Base-by-base conservation (phyloP, 257 asterid species). In the Forsythia viridissima region DNA sequence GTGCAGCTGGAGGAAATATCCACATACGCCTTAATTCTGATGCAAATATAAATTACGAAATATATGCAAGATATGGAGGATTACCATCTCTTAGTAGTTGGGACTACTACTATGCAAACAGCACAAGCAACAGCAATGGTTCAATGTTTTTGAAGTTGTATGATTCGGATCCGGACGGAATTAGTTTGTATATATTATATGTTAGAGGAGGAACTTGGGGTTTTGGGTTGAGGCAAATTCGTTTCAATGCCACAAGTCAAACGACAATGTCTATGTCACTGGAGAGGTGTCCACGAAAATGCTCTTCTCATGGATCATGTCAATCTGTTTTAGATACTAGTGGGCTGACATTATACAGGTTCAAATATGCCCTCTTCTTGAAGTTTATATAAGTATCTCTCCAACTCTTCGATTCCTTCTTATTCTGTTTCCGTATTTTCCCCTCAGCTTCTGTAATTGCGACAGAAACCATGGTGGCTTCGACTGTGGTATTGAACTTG, bases 401-500 rank as follows among this genome's bases (percentile, higher is more conserved):
- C 59, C 70, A 18, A 63, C 30, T 57, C 40, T 41, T 11, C 73
- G 34, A 72, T 71, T 59, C 65, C 15, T 72, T 82, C 70, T 65
- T 77, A 36, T 71, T 80, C 70, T 73, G 55, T 76, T 52, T 71
- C 38, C 48, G 24, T 70, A 36, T 80, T 34, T 80, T 75, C 59
- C 77, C 39, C 34, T 77, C 92, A 96, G 99, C 86, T 96, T 76
- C 84, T 96, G 99, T 80, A 77, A 80, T 76, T 96, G 99, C 82
- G 97, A 90, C 85, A 85, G 94, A 76, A 83, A 87, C 89, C 94
- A 92, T 65, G 99, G 99, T 81, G 99, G 99, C 78, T 92, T 96
- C 75, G 99, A 96, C 86, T 93, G 98, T 84, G 83, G 96, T 79
- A 70, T 92, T 71, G 97, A 90, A 81, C 91, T 96, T 40, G 99